These are phyloP conservation scores for Fusarium globosum DNA, from an alignment of 2,329 filamentous ascomycete genomes.

Conservation along the genomic window DNA sequence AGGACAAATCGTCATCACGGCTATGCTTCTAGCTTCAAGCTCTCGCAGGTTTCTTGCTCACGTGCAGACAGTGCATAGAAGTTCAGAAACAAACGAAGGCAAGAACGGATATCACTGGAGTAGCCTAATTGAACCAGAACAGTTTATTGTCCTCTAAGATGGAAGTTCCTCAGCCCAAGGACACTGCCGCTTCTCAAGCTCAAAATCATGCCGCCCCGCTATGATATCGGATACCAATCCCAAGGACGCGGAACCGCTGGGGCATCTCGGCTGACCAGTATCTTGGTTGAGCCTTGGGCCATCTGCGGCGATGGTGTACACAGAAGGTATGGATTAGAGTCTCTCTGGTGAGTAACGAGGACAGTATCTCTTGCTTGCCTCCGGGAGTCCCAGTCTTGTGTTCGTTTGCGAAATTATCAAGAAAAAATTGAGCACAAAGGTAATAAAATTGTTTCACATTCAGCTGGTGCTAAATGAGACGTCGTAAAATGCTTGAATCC, in stretches of 20 bases:
- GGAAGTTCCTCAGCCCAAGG: constrained; percentile 23
- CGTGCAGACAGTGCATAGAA: not conserved
- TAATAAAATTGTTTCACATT: constrained; percentile 40
- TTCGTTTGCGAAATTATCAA: constrained; percentile 5
- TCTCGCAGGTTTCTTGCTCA: not conserved
- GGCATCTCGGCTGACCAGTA: constrained; percentile 21
- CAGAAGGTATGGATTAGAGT: not conserved
- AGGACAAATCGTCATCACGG: not conserved
- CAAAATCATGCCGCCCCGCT: constrained; percentile 23
- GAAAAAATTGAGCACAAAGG: constrained; percentile 5
- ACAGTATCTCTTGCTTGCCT: not conserved
- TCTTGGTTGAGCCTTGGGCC: constrained; percentile 8
- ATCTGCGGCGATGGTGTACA: not conserved
- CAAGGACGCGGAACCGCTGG: constrained; percentile 33
- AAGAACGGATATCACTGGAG: constrained; percentile 9
- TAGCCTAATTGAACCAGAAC: constrained; percentile 2
- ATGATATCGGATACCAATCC: constrained; percentile 25
- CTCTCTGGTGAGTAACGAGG: not conserved
- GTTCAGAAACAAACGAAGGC: not conserved
- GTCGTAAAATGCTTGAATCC: constrained; percentile 21
- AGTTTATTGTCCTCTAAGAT: constrained; percentile 8
- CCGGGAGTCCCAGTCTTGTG: not conserved
- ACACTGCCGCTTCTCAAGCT: constrained; percentile 24
- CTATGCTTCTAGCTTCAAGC: not conserved
- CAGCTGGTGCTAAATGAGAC: constrained; percentile 38